Conservation (phyloP, 768 basidiomycete species). For the Ramaria sp. region DNA sequence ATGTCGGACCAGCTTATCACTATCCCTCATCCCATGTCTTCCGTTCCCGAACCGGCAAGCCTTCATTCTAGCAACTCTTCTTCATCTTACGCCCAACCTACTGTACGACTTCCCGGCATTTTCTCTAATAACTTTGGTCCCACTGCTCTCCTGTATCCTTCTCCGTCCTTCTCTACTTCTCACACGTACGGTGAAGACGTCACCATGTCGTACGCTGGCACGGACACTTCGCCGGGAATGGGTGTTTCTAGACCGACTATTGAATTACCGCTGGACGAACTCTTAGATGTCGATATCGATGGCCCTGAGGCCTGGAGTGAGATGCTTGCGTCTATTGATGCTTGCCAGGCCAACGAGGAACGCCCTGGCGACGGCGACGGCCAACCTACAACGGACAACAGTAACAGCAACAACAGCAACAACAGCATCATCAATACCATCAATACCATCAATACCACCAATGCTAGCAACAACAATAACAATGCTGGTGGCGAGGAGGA, state of each 20-base stretch:
- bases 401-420: not conserved
- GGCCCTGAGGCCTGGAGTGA: constrained; percentile 11
- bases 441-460: too few species aligned
- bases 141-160: constrained; percentile 56
- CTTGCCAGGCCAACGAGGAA: constrained; percentile 4
- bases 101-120: constrained; percentile 60
- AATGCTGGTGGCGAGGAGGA: not conserved
- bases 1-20: constrained; percentile 13
- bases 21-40: not conserved
- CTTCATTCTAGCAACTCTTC: not conserved
- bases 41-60: constrained; percentile 18
- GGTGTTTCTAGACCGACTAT: constrained; percentile 70
- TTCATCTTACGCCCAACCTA: constrained; percentile 9
- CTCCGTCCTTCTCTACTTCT: constrained; percentile 53
- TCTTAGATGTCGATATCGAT: constrained; percentile 42
- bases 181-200: constrained; percentile 76
- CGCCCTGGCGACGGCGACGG: not conserved
- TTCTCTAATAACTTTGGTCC: constrained; percentile 73
- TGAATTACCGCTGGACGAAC: constrained; percentile 77
- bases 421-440: too few species aligned
- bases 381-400: not conserved
- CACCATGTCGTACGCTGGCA: constrained; percentile 19
- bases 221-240: constrained; percentile 36
- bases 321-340: constrained; percentile 3
- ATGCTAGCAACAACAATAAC: not conserved